These are phyloP conservation scores for Alternaria alternata DNA, from an alignment of 2,329 filamentous ascomycete species.

Conservation along the genomic window DNA sequence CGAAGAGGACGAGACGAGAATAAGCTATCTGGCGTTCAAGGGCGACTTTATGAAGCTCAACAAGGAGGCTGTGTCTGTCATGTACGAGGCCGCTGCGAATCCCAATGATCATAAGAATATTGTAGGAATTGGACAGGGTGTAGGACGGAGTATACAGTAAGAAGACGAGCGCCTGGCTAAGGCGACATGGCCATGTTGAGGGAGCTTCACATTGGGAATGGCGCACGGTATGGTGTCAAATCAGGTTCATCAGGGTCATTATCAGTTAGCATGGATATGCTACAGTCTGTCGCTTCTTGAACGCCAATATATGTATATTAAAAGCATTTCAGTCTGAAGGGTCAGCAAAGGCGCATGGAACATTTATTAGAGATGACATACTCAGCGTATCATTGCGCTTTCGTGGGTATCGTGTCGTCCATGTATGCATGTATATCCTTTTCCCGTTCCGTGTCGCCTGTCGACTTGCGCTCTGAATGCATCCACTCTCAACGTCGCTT, in stretches of 20 bases:
- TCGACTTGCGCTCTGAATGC: neutral
- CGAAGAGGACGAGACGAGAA: slow-evolving; percentile 78
- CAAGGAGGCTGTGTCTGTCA: slow-evolving; percentile 80
- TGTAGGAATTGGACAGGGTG: slow-evolving; percentile 48
- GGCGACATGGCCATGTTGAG: neutral
- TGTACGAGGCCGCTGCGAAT: slow-evolving; percentile 95
- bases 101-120: slow-evolving; percentile 78
- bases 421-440: slow-evolving; percentile 7
- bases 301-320: neutral
- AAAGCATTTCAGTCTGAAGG: slow-evolving; percentile 17
- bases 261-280: neutral
- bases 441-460: neutral
- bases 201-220: neutral
- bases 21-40: slow-evolving; percentile 90
- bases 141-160: slow-evolving; percentile 48
- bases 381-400: slow-evolving; percentile 22
- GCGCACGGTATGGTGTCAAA: neutral
- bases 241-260: neutral
- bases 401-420: slow-evolving; percentile 29
- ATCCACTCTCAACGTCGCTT: neutral
- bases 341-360: slow-evolving; percentile 20
- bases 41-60: slow-evolving; percentile 92
- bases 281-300: neutral
- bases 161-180: neutral
- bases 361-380: slow-evolving; percentile 23